Evolutionary conservation across 2,329 filamentous ascomycete species (phyloP).

Genomic region (Ophiobolus disseminans): DNA sequence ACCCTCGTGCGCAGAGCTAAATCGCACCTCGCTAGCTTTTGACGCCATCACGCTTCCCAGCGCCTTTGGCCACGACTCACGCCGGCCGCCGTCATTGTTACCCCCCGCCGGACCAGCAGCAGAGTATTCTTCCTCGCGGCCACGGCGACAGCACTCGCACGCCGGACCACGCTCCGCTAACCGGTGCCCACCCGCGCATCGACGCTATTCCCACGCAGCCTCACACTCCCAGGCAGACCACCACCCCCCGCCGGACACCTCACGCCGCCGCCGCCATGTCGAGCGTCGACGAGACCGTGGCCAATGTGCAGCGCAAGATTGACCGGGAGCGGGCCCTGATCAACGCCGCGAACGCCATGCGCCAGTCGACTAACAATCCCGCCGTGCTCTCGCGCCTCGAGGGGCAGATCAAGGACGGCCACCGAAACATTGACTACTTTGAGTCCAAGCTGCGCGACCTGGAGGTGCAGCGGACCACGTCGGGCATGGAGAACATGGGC

Average conservation of each 20-base stretch:
- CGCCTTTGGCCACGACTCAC: slow-evolving; percentile 8
- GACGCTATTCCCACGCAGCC: slow-evolving; percentile 25
- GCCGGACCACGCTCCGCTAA: slow-evolving; percentile 14
- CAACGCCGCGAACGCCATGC: slow-evolving; percentile 92
- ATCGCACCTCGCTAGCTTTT: slow-evolving; percentile 28
- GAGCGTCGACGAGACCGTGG: slow-evolving; percentile 69
- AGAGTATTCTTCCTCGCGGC: slow-evolving; percentile 7
- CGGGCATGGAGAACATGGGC: slow-evolving; percentile 71
- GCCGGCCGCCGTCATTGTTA: slow-evolving; percentile 26
- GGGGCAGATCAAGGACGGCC: slow-evolving; percentile 90
- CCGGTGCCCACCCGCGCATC: slow-evolving; percentile 36
- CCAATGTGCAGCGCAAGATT: slow-evolving; percentile 94
- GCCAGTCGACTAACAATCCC: slow-evolving; percentile 93
- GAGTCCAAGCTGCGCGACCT: slow-evolving; percentile 90
- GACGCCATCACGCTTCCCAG: slow-evolving; percentile 31
- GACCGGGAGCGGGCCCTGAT: slow-evolving; percentile 96
- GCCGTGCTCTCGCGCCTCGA: slow-evolving; percentile 89
- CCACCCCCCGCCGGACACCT: slow-evolving; percentile 28
- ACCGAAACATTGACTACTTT: slow-evolving; percentile 93
- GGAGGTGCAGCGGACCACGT: slow-evolving; percentile 77
- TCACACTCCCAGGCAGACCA: slow-evolving; percentile 34
- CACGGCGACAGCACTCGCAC: slow-evolving; percentile 15
- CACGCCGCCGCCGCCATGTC: slow-evolving; percentile 53
- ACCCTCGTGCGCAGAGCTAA: slow-evolving; percentile 32
- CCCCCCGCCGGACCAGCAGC: slow-evolving; percentile 9